Evolutionary conservation across 345 rosid genomes (phyloP), one percentile per base, ranked within the genome.

Genomic region (Gossypium anomalum): DNA sequence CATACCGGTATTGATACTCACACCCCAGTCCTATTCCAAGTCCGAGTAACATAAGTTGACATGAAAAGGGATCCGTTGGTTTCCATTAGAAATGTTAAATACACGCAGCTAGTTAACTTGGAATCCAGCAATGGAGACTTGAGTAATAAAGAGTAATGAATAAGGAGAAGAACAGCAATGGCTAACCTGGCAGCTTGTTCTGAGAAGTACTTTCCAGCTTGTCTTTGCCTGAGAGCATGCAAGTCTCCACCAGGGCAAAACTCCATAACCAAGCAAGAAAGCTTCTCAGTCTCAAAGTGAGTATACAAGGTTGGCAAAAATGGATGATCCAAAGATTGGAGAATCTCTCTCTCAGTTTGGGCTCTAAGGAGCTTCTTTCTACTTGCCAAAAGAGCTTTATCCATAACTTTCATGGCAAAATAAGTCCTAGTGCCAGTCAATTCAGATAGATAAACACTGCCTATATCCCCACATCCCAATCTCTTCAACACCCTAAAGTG

Each of bases 181-280:
- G 45, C 81, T 63, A 66, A 94, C 98, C 95, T 82, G 43, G 93
- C 98, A 63, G 98, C 98, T 67, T 90, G 90, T 81, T 94, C 98
- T 4, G 92, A 79, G 78, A 94, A 94, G 83, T 81, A 85, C 75
- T 94, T 92, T 61, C 97, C 97, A 3, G 89, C 95, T 81, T 90
- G 97, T 71, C 85, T 88, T 79, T 92, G 97, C 81, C 92, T 74
- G 72, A 92, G 91, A 41, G 93, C 85, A 80, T 92, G 92, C 78
- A 94, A 78, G 80, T 92, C 97, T 66, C 98, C 98, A 0, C 97
- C 97, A 23, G 98, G 97, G 78, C 98, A 94, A 76, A 90, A 92
- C 88, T 94, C 98, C 97, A 94, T 92, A n/a, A 94, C 87, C 82
- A 94, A 83, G 84, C 97, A 92, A 19, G 97, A 81, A 75, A 81